phyloP scores from a whole-genome alignment of 306 rosid genomes.

The Hippophae rhamnoides region DNA sequence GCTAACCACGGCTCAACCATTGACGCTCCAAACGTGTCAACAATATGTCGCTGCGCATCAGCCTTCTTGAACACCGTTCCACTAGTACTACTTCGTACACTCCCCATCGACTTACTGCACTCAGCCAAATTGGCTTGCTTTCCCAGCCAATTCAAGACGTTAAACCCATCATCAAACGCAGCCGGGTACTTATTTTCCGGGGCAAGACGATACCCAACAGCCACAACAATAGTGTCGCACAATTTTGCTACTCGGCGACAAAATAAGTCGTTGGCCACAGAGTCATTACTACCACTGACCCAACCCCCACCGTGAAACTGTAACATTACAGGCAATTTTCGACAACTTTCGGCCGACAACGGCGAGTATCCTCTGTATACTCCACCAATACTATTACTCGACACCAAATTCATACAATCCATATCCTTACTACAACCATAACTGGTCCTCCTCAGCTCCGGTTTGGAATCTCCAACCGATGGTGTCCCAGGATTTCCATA shows the following conservation, averaged over 20 bases:
- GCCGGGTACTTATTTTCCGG: slow-evolving; percentile 88
- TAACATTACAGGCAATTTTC: slow-evolving; percentile 65
- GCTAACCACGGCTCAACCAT: slow-evolving; percentile 96
- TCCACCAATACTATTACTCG: slow-evolving; percentile 22
- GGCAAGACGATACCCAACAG: slow-evolving; percentile 79
- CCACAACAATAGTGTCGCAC: slow-evolving; percentile 64
- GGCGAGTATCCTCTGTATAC: slow-evolving; percentile 72
- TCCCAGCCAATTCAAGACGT: slow-evolving; percentile 89
- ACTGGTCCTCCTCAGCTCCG: slow-evolving; percentile 44
- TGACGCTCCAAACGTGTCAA: slow-evolving; percentile 73
- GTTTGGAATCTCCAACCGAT: slow-evolving; percentile 16
- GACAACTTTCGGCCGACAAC: slow-evolving; percentile 26
- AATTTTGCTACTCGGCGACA: slow-evolving; percentile 73
- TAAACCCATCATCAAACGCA: slow-evolving; percentile 80
- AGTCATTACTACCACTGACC: slow-evolving; percentile 89
- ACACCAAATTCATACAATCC: slow-evolving; percentile 57
- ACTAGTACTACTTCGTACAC: slow-evolving; percentile 19
- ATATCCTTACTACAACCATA: slow-evolving; percentile 20
- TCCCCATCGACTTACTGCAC: slow-evolving; percentile 63
- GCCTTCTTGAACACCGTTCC: slow-evolving; percentile 47
- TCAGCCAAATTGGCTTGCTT: slow-evolving; percentile 92
- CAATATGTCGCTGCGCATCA: slow-evolving; percentile 50
- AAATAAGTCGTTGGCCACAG: slow-evolving; percentile 68
- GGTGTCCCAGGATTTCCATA: slow-evolving; percentile 25
- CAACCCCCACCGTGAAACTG: slow-evolving; percentile 98